These are phyloP conservation scores for Typha latifolia DNA, from an alignment of 176 grass and related monocot species.

Conservation along the genomic window DNA sequence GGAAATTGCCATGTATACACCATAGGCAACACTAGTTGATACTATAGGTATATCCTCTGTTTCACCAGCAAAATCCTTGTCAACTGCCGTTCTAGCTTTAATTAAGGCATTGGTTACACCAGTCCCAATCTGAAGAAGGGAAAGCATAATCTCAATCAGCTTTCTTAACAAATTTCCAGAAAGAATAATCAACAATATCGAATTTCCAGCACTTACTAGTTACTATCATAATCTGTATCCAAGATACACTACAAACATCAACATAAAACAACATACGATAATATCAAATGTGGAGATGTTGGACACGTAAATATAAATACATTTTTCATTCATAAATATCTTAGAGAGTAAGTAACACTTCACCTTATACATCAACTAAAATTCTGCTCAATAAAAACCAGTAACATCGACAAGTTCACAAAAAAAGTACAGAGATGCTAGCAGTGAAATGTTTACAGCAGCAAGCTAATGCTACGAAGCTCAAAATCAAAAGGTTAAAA, in stretches of 20 bases:
- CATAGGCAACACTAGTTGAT: constrained; percentile 63
- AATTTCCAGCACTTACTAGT: background rate
- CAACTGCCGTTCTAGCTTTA: constrained; percentile 43
- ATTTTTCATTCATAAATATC: background rate
- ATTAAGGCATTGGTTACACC: constrained; percentile 52
- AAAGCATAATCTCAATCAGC: constrained; percentile 4
- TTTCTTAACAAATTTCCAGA: constrained; percentile 1
- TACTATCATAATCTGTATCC: background rate
- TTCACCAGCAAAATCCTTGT: constrained; percentile 41
- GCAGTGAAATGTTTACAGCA: background rate
- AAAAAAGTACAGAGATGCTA: background rate
- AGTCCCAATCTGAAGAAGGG: constrained; percentile 45
- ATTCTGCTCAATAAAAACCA: background rate
- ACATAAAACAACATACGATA: background rate
- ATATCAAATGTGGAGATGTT: background rate
- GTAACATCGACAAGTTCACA: background rate
- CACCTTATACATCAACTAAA: background rate
- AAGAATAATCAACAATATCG: background rate
- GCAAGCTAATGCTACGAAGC: background rate
- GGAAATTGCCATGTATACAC: constrained; percentile 76
- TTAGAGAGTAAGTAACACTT: background rate
- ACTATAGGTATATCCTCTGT: constrained; percentile 50
- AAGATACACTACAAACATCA: background rate
- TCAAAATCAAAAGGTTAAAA: background rate
- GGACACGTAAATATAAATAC: too few species aligned